Evolutionary conservation across 805 yeast species (phyloP), one percentile per base, ranked within the genome.

Genomic region (Candida ponderosae): DNA sequence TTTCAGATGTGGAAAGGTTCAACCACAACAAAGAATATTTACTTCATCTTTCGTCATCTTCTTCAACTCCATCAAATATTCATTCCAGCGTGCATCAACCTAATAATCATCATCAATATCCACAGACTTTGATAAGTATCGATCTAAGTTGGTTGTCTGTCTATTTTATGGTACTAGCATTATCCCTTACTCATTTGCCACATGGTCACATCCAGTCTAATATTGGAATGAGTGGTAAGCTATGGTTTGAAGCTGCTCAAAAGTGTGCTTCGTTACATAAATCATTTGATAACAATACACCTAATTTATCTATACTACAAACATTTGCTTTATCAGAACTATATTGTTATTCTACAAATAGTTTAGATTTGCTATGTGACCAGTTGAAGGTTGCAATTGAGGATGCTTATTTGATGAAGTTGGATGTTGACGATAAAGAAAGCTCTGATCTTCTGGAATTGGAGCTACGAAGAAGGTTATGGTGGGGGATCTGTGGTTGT

Each of bases 401-500:
- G 29, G 51, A 46, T 31, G 54, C 52, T 4, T 43, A 35, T 34
- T 45, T 39, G 5, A 46, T 54, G 53, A 53, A 51, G 0, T 37
- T 55, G 9, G 48, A 55, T 31, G 40, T 43, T 31, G 57, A 51
- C 35, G 53, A 51, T 30, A 21, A 32, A n/a, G 42, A 42, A 5
- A 51, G 50, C 32, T 44, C 52, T 29, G 42, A 50, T 31, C 23
- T 53, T 33, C 19, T 51, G 15, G 58, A 51, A 30, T 16, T 49
- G 11, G 63, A 60, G 37, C 36, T 59, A 48, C 54, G 53, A 33
- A 53, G 60, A 41, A 47, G 65, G 32, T 33, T 53, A 3, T 53
- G 57, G 57, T 53, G 57, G 57, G 55, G 50, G 34, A 48, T 53
- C 18, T 50, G 55, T 43, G 54, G 56, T 6, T 50, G 55, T 45